Evolutionary conservation across 2,329 filamentous ascomycete genomes (phyloP).

Genomic region (Exophiala calicioides): DNA sequence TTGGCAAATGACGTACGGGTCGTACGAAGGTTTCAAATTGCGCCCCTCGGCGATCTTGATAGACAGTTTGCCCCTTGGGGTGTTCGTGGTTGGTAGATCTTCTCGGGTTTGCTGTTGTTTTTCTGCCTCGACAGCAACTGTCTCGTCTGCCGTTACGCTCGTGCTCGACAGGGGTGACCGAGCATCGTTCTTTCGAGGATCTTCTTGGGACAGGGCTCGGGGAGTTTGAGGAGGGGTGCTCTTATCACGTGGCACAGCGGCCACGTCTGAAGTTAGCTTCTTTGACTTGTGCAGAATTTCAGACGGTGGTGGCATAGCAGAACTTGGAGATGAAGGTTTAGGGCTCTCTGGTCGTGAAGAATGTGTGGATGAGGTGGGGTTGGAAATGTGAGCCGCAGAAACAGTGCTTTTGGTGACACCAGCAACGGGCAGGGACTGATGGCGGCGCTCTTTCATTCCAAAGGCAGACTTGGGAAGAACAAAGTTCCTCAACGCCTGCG

Average conservation of each 20-base stretch:
- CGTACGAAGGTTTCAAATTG: slow-evolving; percentile 75
- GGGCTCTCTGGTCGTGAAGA: slow-evolving; percentile 52
- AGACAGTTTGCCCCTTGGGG: slow-evolving; percentile 81
- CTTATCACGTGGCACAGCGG: slow-evolving; percentile 66
- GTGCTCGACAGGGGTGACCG: slow-evolving; percentile 29
- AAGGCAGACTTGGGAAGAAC: slow-evolving; percentile 41
- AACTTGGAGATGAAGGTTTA: slow-evolving; percentile 51
- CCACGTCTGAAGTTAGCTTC: slow-evolving; percentile 81
- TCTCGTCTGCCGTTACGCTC: slow-evolving; percentile 30
- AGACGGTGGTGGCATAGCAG: slow-evolving; percentile 44
- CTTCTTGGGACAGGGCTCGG: slow-evolving; percentile 74
- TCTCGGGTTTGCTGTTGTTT: slow-evolving; percentile 29
- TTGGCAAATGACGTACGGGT: slow-evolving; percentile 94
- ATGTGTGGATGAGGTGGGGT: slow-evolving; percentile 59
- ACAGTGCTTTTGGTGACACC: slow-evolving; percentile 66
- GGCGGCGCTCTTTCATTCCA: slow-evolving; percentile 43
- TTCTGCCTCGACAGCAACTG: slow-evolving; percentile 23
- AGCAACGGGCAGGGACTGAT: slow-evolving; percentile 60
- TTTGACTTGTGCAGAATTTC: slow-evolving; percentile 47
- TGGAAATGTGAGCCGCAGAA: slow-evolving; percentile 68
- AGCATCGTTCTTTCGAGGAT: slow-evolving; percentile 36
- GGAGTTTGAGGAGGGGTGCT: slow-evolving; percentile 90
- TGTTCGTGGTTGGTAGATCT: slow-evolving; percentile 63
- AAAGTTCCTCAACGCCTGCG: slow-evolving; percentile 48
- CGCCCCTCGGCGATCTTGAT: slow-evolving; percentile 87